A percentile compares a stretch with the other conserved stretches of the same genome.
Conservation (phyloP, 345 rosid species). For the Bruguiera gymnorhiza region DNA sequence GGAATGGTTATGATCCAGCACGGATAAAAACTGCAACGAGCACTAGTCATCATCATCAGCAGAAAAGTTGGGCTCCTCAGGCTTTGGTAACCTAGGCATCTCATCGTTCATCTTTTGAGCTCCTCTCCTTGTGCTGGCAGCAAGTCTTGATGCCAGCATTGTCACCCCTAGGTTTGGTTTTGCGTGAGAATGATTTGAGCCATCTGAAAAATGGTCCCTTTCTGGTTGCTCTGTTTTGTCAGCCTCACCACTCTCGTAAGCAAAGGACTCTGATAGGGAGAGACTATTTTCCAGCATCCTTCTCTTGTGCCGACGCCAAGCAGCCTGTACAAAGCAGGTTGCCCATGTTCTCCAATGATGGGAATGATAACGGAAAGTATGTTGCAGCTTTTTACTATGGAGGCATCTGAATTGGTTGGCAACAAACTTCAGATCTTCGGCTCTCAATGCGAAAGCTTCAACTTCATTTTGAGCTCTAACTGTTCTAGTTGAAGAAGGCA, state of each 20-base stretch:
- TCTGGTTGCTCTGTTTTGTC: constrained; percentile 24
- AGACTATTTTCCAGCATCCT: constrained; percentile 42
- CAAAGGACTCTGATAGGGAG: constrained; percentile 41
- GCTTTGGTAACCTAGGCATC: constrained; percentile 75
- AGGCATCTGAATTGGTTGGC: constrained; percentile 61
- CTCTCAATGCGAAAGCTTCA: constrained; percentile 61
- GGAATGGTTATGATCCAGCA: neutral
- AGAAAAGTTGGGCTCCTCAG: constrained; percentile 84
- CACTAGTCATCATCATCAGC: constrained; percentile 28
- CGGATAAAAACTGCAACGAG: neutral
- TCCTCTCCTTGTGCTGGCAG: constrained; percentile 83
- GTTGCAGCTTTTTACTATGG: constrained; percentile 63
- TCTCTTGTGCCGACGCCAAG: constrained; percentile 53
- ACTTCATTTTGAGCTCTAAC: constrained; percentile 55
- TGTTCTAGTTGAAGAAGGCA: constrained; percentile 64
- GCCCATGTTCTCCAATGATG: constrained; percentile 74
- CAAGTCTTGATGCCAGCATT: constrained; percentile 72
- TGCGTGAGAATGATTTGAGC: constrained; percentile 35
- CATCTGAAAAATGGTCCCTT: constrained; percentile 14
- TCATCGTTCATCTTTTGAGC: constrained; percentile 61
- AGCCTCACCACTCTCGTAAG: constrained; percentile 15
- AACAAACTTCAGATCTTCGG: constrained; percentile 60
- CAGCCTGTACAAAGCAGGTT: constrained; percentile 59
- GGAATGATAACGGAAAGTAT: constrained; percentile 59
- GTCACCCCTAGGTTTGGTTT: constrained; percentile 68